Conservation (phyloP, 352 stramenopile species). For the Phytophthora sp. region DNA sequence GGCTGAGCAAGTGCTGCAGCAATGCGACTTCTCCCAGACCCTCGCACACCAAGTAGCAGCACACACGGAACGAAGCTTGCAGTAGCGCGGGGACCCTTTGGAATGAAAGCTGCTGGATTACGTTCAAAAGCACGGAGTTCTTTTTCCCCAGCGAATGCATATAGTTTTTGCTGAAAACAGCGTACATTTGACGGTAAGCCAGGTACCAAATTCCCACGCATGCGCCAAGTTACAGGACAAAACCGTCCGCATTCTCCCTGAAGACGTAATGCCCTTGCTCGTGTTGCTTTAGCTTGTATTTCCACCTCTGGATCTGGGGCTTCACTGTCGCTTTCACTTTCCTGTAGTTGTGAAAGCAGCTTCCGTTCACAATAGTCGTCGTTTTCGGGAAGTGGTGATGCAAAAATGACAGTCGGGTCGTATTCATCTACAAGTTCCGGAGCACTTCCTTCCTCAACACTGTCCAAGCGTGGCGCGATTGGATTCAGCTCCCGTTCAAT, state of each 20-base stretch:
- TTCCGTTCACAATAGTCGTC: conserved; percentile 24
- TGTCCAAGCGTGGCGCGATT: conserved; percentile 51
- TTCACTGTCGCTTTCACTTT: conserved; percentile 6
- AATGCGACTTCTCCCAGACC: conserved; percentile 20
- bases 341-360: neutral
- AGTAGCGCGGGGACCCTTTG: conserved; percentile 28
- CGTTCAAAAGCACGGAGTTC: conserved; percentile 56
- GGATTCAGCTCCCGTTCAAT: conserved; percentile 45
- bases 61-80: conserved; percentile 43
- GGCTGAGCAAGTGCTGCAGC: conserved; percentile 5
- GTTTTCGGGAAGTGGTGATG: conserved; percentile 15
- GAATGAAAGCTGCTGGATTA: conserved; percentile 55
- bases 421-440: conserved; percentile 29
- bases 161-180: conserved; percentile 54
- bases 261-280: conserved; percentile 19
- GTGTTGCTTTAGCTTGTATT: conserved; percentile 19
- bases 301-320: conserved; percentile 9
- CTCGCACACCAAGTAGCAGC: conserved; percentile 61
- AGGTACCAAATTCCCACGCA: conserved; percentile 44
- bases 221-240: conserved; percentile 66
- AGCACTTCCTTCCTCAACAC: conserved; percentile 44
- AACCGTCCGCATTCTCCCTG: conserved; percentile 64
- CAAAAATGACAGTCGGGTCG: conserved; percentile 41
- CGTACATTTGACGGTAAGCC: conserved; percentile 44
- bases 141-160: conserved; percentile 53